phyloP scores from a whole-genome alignment of 495 filamentous ascomycete species.

The Penicillium angulare region DNA sequence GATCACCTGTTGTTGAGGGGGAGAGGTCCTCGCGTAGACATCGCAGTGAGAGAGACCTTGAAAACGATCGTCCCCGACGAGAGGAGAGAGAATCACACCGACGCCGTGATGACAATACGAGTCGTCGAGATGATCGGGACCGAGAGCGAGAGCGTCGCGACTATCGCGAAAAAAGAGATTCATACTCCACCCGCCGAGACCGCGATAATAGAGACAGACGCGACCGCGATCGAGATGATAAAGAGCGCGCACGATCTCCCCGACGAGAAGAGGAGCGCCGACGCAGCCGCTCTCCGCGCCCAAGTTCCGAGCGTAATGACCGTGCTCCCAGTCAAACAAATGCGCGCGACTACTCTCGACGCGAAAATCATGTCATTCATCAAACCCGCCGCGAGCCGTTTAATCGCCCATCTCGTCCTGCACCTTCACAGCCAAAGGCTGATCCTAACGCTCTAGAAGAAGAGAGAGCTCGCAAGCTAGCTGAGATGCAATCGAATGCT shows the following conservation, averaged over 20 bases:
- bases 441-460: slow-evolving; percentile 33
- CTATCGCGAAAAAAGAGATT: slow-evolving; percentile 19
- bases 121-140: slow-evolving; percentile 16
- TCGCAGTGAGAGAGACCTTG: slow-evolving; percentile 26
- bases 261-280: slow-evolving; percentile 14
- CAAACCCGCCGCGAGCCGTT: slow-evolving; percentile 19
- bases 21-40: slow-evolving; percentile 27
- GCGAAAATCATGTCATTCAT: slow-evolving; percentile 8
- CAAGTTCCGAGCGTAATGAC: slow-evolving; percentile 10
- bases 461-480: slow-evolving; percentile 60
- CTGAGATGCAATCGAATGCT: slow-evolving; percentile 88
- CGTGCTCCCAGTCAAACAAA: slow-evolving; percentile 2
- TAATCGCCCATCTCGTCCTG: slow-evolving; percentile 13
- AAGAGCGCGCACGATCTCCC: slow-evolving; percentile 23
- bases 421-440: slow-evolving; percentile 9
- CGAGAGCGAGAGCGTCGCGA: slow-evolving; percentile 20
- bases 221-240: slow-evolving; percentile 15
- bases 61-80: slow-evolving; percentile 11
- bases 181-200: slow-evolving; percentile 23
- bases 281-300: slow-evolving; percentile 12
- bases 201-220: slow-evolving; percentile 12
- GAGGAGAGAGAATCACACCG: slow-evolving; percentile 14
- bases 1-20: slow-evolving; percentile 28
- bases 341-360: slow-evolving; percentile 17
- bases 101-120: too few relatives aligned